phyloP scores from a whole-genome alignment of 2,329 filamentous ascomycete genomes.

The Penicillium sumatraense region DNA sequence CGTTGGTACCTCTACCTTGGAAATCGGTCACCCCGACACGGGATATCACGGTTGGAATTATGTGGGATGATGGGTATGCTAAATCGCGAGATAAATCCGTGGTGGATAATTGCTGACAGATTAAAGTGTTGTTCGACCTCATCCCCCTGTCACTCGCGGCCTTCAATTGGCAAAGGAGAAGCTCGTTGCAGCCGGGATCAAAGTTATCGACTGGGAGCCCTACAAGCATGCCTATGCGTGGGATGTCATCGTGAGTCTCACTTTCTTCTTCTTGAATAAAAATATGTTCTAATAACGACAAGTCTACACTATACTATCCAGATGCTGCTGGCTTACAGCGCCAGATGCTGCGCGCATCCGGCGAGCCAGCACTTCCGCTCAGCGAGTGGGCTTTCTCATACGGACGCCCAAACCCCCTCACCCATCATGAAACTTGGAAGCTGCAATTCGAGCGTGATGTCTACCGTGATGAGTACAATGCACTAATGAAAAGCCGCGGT shows the following conservation, averaged over 20 bases:
- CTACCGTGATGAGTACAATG: slow-evolving; percentile 39
- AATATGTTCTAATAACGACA: slow-evolving; percentile 31
- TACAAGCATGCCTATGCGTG: slow-evolving; percentile 39
- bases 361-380: slow-evolving; percentile 52
- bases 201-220: slow-evolving; percentile 43
- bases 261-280: neutral
- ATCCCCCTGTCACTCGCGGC: slow-evolving; percentile 54
- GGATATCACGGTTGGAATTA: slow-evolving; percentile 56
- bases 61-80: slow-evolving; percentile 64
- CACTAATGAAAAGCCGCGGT: slow-evolving; percentile 30
- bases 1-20: slow-evolving; percentile 49
- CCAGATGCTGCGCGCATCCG: slow-evolving; percentile 37
- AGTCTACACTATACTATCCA: slow-evolving; percentile 54
- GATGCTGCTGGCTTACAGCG: slow-evolving; percentile 44
- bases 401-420: slow-evolving; percentile 25
- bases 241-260: slow-evolving; percentile 38
- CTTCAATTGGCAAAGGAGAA: slow-evolving; percentile 27
- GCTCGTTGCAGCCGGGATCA: slow-evolving; percentile 50
- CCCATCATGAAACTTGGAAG: slow-evolving; percentile 33
- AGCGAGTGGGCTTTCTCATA: slow-evolving; percentile 46
- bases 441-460: slow-evolving; percentile 32
- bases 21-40: slow-evolving; percentile 27
- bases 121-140: slow-evolving; percentile 60
- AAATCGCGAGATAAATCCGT: neutral
- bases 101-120: neutral